Conservation (phyloP, 257 asterid genomes). For the Fraxinus quadrangulata region DNA sequence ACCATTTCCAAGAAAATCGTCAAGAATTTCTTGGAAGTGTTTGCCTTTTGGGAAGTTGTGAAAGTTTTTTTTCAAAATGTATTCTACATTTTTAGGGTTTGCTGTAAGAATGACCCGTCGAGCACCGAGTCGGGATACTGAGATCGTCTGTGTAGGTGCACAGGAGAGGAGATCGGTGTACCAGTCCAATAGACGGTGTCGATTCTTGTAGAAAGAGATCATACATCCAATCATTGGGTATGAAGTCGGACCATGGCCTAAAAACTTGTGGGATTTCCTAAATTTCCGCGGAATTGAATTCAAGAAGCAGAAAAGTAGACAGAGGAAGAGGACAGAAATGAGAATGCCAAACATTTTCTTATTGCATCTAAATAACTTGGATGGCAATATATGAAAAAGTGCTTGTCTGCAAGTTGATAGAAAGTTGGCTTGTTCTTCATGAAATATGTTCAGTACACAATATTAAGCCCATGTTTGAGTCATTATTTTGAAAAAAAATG, state of each 20-base stretch:
- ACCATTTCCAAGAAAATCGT: slow-evolving; percentile 61
- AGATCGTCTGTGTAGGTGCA: slow-evolving; percentile 54
- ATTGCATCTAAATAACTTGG: slow-evolving; percentile 14
- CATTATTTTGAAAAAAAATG: no score
- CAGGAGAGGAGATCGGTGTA: slow-evolving; percentile 59
- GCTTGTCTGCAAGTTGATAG: not conserved
- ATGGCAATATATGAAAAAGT: not conserved
- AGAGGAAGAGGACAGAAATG: slow-evolving; percentile 21
- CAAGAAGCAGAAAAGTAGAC: slow-evolving; percentile 28
- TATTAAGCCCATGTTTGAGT: no score
- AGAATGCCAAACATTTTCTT: slow-evolving; percentile 25
- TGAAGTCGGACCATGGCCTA: slow-evolving; percentile 37
- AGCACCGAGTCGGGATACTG: slow-evolving; percentile 51
- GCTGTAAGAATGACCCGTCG: slow-evolving; percentile 59
- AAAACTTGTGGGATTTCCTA: slow-evolving; percentile 13
- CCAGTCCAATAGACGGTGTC: slow-evolving; percentile 60
- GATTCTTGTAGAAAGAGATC: slow-evolving; percentile 61
- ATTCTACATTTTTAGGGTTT: slow-evolving; percentile 58
- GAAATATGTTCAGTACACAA: no score
- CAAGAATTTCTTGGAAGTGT: slow-evolving; percentile 53
- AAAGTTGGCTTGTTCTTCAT: not conserved
- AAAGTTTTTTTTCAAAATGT: slow-evolving; percentile 54
- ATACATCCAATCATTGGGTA: slow-evolving; percentile 61
- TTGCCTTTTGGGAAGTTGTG: slow-evolving; percentile 57
- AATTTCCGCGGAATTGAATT: slow-evolving; percentile 18